Evolutionary conservation across 345 rosid species (phyloP), one percentile per base, ranked within the genome.

Genomic region (Bruguiera parviflora): DNA sequence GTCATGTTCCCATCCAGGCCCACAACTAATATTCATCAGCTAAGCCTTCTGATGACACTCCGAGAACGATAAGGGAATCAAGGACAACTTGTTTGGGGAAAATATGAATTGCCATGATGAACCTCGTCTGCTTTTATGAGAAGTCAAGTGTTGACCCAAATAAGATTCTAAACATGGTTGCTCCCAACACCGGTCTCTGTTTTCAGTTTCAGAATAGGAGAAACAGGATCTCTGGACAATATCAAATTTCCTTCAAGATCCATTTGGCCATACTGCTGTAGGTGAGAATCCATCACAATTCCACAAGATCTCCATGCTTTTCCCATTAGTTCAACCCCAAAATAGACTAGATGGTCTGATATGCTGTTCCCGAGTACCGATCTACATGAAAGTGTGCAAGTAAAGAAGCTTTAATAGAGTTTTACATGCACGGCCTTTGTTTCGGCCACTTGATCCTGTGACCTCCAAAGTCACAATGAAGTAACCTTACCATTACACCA

Each of bases 341-440:
- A 89, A 68, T 94, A 94, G 11, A 18, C 55, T 70, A 94, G 75
- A 79, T 94, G 96, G 80, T 94, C 98, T 0, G 80, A 62, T 11
- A 91, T 75, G 82, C 96, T 92, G 65, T 67, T 85, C 28, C 99
- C 96, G 19, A 70, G 67, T 74, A 95, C 97, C 0, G 97, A 95
- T 75, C 97, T 94, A 83, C 73, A 85, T 24, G 47, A 20, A 33
- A 61, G 32, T 32, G n/a, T 24, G 2, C n/a, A 39, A 3, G 8
- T 20, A 21, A 13, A 66, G 18, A 51, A 47, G 72, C 8, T 51
- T 51, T 25, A 32, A 19, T 43, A 55, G 64, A 63, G 24, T 4
- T 49, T 32, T 22, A 62, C 5, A n/a, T 33, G 49, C 19, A 0
- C 49, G 13, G 49, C 49, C 49, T 43, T 43, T 43, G 49, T 43